Percentiles rank a stretch among this genome's conserved stretches.
These are phyloP conservation scores for Aureobasidium lini DNA, from an alignment of 2,329 filamentous ascomycete genomes.

Conservation along the genomic window DNA sequence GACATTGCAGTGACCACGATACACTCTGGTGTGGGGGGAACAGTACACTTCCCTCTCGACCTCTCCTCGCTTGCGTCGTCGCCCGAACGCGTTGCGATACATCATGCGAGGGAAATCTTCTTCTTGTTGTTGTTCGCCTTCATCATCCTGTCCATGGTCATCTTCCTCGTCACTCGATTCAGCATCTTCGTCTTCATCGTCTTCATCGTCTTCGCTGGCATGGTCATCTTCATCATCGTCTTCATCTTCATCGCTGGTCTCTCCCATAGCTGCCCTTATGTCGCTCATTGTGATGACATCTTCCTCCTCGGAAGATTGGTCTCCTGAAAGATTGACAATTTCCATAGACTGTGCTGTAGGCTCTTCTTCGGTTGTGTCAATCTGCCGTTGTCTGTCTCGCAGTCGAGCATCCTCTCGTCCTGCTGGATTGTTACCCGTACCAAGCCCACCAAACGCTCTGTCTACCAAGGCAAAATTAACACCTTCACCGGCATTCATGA, in stretches of 20 bases:
- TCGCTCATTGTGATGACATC: slow-evolving; percentile 12
- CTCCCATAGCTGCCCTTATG: slow-evolving; percentile 16
- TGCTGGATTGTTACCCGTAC: slow-evolving; percentile 33
- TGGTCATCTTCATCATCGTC: slow-evolving; percentile 13
- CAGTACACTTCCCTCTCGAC: slow-evolving; percentile 51
- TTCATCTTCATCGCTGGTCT: slow-evolving; percentile 15
- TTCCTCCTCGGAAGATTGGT: slow-evolving; percentile 6
- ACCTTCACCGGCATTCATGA: slow-evolving; percentile 49
- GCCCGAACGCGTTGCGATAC: slow-evolving; percentile 43
- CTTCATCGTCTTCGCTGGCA: slow-evolving; percentile 17
- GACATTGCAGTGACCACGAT: slow-evolving; percentile 59
- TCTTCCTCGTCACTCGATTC: slow-evolving; percentile 16
- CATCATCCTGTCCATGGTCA: slow-evolving; percentile 17
- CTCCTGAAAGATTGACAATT: slow-evolving; percentile 28
- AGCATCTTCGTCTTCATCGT: slow-evolving; percentile 19
- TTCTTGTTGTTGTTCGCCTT: slow-evolving; percentile 28
- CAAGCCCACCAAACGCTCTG: slow-evolving; percentile 54
- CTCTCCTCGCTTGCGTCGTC: slow-evolving; percentile 38
- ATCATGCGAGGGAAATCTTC: slow-evolving; percentile 33
- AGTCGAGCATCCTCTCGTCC: slow-evolving; percentile 35
- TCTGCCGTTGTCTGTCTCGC: slow-evolving; percentile 37
- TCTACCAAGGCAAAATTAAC: slow-evolving; percentile 53
- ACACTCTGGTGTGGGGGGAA: slow-evolving; percentile 48
- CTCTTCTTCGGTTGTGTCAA: slow-evolving; percentile 36
- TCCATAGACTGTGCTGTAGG: slow-evolving; percentile 28